A percentile compares a stretch with the other conserved stretches of the same genome.
phyloP scores from a whole-genome alignment of 805 yeast genomes.

The Wickerhamomyces subpelliculosus region DNA sequence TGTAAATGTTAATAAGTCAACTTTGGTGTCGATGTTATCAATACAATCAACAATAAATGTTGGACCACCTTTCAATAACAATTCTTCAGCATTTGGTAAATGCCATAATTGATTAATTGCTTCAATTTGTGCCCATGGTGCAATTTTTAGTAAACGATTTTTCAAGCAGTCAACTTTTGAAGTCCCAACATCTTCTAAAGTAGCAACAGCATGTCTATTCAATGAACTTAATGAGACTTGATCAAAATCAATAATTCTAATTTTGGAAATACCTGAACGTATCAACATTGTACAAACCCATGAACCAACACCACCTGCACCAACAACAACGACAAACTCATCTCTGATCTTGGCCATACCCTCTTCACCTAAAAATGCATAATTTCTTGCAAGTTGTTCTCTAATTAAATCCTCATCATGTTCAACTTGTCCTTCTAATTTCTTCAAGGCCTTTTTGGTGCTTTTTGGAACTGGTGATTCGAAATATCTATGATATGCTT shows the following conservation, averaged over 20 bases:
- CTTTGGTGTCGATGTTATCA: slow-evolving; percentile 95
- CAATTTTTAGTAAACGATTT: slow-evolving; percentile 59
- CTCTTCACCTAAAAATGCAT: slow-evolving; percentile 83
- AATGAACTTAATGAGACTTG: slow-evolving; percentile 90
- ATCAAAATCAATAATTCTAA: slow-evolving; percentile 88
- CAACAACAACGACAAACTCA: slow-evolving; percentile 72
- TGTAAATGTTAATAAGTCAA: slow-evolving; percentile 76
- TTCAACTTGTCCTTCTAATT: slow-evolving; percentile 3
- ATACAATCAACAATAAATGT: slow-evolving; percentile 89
- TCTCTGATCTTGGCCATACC: slow-evolving; percentile 71
- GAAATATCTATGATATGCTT: slow-evolving; percentile 19
- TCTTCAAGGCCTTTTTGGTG: slow-evolving; percentile 2
- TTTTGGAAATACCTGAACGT: slow-evolving; percentile 78
- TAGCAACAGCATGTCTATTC: slow-evolving; percentile 93
- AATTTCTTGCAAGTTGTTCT: slow-evolving; percentile 91
- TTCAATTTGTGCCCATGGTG: slow-evolving; percentile 92
- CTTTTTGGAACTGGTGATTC: slow-evolving; percentile 19
- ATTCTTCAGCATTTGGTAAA: slow-evolving; percentile 52
- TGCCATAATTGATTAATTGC: slow-evolving; percentile 75
- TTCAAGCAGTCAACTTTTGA: slow-evolving; percentile 80
- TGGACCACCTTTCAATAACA: slow-evolving; percentile 53
- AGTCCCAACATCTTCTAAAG: slow-evolving; percentile 84
- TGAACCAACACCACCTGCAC: slow-evolving; percentile 98
- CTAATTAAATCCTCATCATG: slow-evolving; percentile 68
- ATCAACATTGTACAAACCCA: slow-evolving; percentile 90